These are phyloP conservation scores for Botrytis medusae DNA, from an alignment of 2,329 filamentous ascomycete genomes.

Conservation along the genomic window DNA sequence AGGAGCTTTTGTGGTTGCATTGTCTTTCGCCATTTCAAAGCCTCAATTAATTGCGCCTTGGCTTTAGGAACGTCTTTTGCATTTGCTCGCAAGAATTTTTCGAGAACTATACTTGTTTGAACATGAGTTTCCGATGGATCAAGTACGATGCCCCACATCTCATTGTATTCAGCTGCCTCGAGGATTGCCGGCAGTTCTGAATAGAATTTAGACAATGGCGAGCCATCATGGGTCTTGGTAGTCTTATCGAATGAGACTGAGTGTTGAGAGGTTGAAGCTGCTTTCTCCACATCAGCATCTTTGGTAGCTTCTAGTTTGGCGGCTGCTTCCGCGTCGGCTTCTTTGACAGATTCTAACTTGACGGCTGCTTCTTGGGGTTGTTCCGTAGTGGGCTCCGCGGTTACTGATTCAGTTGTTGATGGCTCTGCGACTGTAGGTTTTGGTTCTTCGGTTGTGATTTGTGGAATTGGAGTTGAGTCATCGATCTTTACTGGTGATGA, in stretches of 20 bases:
- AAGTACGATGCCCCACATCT: conserved; percentile 86
- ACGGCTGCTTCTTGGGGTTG: neutral
- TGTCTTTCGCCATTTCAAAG: conserved; percentile 79
- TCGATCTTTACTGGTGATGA: neutral
- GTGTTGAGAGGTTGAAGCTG: conserved; percentile 6
- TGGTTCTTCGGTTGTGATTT: conserved; percentile 1
- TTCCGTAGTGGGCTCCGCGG: neutral
- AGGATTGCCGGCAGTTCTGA: conserved; percentile 58
- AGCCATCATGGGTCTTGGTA: conserved; percentile 23
- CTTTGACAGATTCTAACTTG: conserved; percentile 7
- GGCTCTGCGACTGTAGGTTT: conserved; percentile 6
- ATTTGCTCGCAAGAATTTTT: conserved; percentile 94
- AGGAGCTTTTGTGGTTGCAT: conserved; percentile 69
- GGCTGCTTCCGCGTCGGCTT: conserved; percentile 14
- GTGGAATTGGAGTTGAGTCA: neutral
- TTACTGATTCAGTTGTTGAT: neutral
- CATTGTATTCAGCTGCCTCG: conserved; percentile 58
- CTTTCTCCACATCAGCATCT: conserved; percentile 5
- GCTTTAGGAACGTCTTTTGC: conserved; percentile 71
- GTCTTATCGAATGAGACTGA: conserved; percentile 18
- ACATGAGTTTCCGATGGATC: conserved; percentile 50
- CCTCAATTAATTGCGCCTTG: conserved; percentile 73
- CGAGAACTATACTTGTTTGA: conserved; percentile 78
- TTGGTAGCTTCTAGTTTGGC: conserved; percentile 14
- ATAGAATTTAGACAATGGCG: conserved; percentile 55